Percentiles rank a stretch among this genome's conserved stretches.
These are phyloP conservation scores for Monosporascus sp. DNA, from an alignment of 2,329 filamentous ascomycete species.

Conservation along the genomic window DNA sequence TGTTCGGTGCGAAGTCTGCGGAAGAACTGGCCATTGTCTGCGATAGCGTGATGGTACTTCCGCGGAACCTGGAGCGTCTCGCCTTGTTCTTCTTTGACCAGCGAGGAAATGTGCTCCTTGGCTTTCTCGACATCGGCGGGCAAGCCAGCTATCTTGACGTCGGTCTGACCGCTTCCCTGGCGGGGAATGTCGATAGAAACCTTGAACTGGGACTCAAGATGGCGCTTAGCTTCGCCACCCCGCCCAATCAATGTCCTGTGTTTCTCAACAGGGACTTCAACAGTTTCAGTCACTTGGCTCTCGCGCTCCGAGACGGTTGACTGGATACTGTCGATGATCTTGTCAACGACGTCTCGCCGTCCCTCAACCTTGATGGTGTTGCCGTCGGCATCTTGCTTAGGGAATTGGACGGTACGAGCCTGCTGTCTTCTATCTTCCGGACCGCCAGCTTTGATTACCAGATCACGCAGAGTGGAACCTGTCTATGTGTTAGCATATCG, in stretches of 20 bases:
- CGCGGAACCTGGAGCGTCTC: conserved; percentile 83
- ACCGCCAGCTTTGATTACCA: conserved; percentile 83
- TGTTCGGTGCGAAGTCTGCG: conserved; percentile 80
- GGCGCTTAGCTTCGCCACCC: conserved; percentile 79
- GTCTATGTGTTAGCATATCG: conserved; percentile 32
- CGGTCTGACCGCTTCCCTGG: conserved; percentile 77
- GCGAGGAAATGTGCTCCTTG: conserved; percentile 73
- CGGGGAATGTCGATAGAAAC: conserved; percentile 88
- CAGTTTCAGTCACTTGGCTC: conserved; percentile 69
- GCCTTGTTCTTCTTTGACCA: conserved; percentile 82
- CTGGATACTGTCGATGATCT: conserved; percentile 78
- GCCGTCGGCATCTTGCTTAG: conserved; percentile 77
- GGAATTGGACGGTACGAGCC: conserved; percentile 90
- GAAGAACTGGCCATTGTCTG: conserved; percentile 92
- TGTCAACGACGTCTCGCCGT: conserved; percentile 76
- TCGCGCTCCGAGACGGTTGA: conserved; percentile 78
- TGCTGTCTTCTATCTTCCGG: conserved; percentile 79
- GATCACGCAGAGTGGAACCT: conserved; percentile 81
- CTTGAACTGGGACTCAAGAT: conserved; percentile 79
- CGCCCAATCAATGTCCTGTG: conserved; percentile 89
- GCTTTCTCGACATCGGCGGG: conserved; percentile 76
- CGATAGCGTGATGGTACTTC: conserved; percentile 75
- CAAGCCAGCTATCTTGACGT: conserved; percentile 79
- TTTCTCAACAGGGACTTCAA: conserved; percentile 86
- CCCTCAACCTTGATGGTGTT: conserved; percentile 87